phyloP scores from a whole-genome alignment of 2,329 filamentous ascomycete genomes.

The Aspergillus viridinutans region DNA sequence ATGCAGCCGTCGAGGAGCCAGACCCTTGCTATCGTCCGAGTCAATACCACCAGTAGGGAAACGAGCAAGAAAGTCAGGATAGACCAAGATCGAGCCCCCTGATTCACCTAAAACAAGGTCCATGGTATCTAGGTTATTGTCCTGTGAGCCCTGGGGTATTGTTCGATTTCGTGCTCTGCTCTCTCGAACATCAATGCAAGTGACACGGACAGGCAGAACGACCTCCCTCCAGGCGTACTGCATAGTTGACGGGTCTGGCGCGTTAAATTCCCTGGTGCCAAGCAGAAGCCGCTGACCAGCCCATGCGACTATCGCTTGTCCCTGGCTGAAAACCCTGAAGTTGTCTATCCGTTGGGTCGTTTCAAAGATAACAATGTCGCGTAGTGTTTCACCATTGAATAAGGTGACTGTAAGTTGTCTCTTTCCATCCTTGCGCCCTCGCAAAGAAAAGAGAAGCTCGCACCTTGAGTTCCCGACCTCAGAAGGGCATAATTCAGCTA shows the following conservation, averaged over 20 bases:
- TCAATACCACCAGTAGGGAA: constrained; percentile 46
- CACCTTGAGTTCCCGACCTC: constrained; percentile 18
- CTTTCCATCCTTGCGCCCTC: constrained; percentile 35
- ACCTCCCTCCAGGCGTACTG: constrained; percentile 54
- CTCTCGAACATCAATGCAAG: constrained; percentile 61
- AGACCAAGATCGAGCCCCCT: constrained; percentile 74
- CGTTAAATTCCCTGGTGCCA: constrained; percentile 47
- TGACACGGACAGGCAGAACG: constrained; percentile 57
- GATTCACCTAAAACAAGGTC: constrained; percentile 75
- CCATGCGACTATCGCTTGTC: constrained; percentile 36
- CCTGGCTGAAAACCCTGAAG: constrained; percentile 27
- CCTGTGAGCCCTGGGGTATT: constrained; percentile 8
- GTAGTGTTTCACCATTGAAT: constrained; percentile 17
- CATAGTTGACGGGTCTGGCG: constrained; percentile 30
- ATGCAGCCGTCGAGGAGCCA: constrained; percentile 66
- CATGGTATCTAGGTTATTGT: constrained; percentile 43
- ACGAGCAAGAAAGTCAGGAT: constrained; percentile 65
- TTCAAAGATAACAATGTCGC: constrained; percentile 25
- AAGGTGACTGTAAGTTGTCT: constrained; percentile 28
- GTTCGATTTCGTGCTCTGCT: constrained; percentile 24
- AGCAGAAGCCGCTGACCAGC: constrained; percentile 52
- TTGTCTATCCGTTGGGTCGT: constrained; percentile 25
- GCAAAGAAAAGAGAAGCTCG: constrained; percentile 39
- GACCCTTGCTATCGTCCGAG: constrained; percentile 37
- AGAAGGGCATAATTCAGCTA: constrained; percentile 20